These are phyloP conservation scores for Alternaria arborescens DNA, from an alignment of 2,329 filamentous ascomycete species.

Conservation along the genomic window DNA sequence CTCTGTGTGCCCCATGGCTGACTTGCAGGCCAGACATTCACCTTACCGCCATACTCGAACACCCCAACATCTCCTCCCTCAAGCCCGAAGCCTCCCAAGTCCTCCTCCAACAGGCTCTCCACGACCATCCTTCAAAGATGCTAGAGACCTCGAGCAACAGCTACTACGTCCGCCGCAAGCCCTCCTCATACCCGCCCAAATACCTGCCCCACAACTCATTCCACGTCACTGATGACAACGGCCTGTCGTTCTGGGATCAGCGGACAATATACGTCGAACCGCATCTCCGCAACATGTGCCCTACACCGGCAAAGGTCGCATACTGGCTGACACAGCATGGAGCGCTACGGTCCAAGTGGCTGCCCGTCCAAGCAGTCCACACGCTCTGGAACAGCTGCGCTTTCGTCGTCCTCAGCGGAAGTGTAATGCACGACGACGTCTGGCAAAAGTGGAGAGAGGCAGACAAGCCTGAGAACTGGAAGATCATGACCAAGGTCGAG, in stretches of 20 bases:
- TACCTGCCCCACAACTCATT: slow-evolving; percentile 42
- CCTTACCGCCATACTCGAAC: slow-evolving; percentile 42
- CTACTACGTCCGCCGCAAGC: slow-evolving; percentile 43
- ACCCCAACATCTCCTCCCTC: slow-evolving; percentile 40
- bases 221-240: slow-evolving; percentile 36
- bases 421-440: slow-evolving; percentile 39
- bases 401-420: slow-evolving; percentile 47
- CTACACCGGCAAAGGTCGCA: slow-evolving; percentile 42
- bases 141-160: slow-evolving; percentile 39
- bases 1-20: neutral
- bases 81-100: slow-evolving; percentile 44
- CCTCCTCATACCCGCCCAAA: slow-evolving; percentile 40
- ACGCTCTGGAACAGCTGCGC: slow-evolving; percentile 45
- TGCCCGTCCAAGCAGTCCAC: slow-evolving; percentile 47
- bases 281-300: slow-evolving; percentile 42
- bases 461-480: slow-evolving; percentile 44
- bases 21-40: slow-evolving; percentile 38
- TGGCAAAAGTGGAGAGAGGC: slow-evolving; percentile 44
- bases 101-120: slow-evolving; percentile 40
- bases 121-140: slow-evolving; percentile 21
- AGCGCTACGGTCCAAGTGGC: slow-evolving; percentile 41
- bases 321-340: slow-evolving; percentile 44
- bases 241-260: slow-evolving; percentile 47
- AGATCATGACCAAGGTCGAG: slow-evolving; percentile 48
- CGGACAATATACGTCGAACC: slow-evolving; percentile 51